phyloP scores from a whole-genome alignment of 106 monocot genomes.

The Acorus gramineus region DNA sequence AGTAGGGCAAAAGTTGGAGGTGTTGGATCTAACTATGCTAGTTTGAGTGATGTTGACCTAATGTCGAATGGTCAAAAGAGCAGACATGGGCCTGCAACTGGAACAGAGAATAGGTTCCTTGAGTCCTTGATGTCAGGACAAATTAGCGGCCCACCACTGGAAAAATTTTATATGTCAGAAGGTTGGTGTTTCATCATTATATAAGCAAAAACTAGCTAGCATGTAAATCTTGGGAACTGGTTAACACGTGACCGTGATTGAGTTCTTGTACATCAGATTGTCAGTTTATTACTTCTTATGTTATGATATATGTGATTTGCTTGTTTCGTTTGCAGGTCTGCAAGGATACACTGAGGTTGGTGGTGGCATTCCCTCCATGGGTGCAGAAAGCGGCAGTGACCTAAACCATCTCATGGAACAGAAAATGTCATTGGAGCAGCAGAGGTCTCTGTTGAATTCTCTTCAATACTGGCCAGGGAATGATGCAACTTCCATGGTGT shows the following conservation, averaged over 20 bases:
- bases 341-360: conserved; percentile 21
- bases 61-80: conserved; percentile 27
- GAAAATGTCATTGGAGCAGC: conserved; percentile 42
- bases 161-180: conserved; percentile 30
- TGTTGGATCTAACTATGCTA: conserved; percentile 18
- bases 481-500: conserved; percentile 18
- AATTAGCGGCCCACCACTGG: conserved; percentile 13
- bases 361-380: conserved; percentile 14
- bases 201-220: too few relatives aligned
- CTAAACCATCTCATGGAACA: conserved; percentile 55
- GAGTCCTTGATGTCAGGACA: conserved; percentile 79
- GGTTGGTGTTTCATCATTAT: conserved; percentile 21
- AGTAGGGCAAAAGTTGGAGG: conserved; percentile 13
- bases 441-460: conserved; percentile 28
- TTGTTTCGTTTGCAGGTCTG: conserved; percentile 26
- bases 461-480: conserved; percentile 31
- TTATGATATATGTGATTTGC: background rate
- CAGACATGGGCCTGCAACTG: conserved; percentile 24
- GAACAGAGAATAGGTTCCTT: conserved; percentile 71
- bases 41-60: conserved; percentile 23
- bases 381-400: conserved; percentile 30
- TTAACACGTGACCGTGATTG: too few relatives aligned
- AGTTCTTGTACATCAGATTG: too few relatives aligned
- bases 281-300: too few relatives aligned
- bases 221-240: too few relatives aligned